A percentile compares a stretch with the other conserved stretches of the same genome.
Conservation (phyloP, 148 eudicot species). For the Rhododendron simsii region DNA sequence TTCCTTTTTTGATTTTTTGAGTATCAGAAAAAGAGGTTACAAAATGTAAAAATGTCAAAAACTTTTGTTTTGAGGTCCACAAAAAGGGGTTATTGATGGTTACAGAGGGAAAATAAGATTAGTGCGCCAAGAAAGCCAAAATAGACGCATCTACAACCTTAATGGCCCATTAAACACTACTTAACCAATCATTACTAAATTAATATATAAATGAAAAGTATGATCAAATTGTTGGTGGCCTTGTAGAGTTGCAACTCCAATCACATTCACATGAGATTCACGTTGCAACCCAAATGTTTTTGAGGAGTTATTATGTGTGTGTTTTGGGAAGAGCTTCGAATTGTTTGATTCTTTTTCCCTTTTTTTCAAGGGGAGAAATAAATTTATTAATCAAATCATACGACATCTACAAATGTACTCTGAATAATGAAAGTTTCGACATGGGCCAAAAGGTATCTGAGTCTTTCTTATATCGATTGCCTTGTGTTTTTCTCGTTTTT, state of each 20-base stretch:
- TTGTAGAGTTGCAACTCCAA: neutral
- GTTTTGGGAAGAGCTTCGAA: too few species aligned
- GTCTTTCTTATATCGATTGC: too few species aligned
- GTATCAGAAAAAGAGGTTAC: neutral
- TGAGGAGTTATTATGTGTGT: too few species aligned
- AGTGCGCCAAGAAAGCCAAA: neutral
- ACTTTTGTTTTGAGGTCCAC: neutral
- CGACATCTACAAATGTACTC: too few species aligned
- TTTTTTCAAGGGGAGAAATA: too few species aligned
- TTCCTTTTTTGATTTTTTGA: neutral
- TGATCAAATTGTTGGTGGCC: neutral
- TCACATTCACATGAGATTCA: neutral
- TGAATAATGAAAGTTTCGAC: too few species aligned
- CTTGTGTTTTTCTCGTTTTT: too few species aligned
- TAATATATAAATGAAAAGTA: neutral
- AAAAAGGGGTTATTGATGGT: neutral
- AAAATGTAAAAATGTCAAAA: neutral
- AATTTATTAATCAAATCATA: too few species aligned
- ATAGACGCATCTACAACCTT: neutral
- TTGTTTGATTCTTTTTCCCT: too few species aligned
- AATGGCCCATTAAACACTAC: neutral
- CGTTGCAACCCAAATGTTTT: neutral
- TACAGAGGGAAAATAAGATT: neutral
- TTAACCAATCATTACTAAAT: neutral
- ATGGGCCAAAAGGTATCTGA: too few species aligned